Conservation (phyloP, 495 filamentous ascomycete species). For the Corynascus novoguineensis region DNA sequence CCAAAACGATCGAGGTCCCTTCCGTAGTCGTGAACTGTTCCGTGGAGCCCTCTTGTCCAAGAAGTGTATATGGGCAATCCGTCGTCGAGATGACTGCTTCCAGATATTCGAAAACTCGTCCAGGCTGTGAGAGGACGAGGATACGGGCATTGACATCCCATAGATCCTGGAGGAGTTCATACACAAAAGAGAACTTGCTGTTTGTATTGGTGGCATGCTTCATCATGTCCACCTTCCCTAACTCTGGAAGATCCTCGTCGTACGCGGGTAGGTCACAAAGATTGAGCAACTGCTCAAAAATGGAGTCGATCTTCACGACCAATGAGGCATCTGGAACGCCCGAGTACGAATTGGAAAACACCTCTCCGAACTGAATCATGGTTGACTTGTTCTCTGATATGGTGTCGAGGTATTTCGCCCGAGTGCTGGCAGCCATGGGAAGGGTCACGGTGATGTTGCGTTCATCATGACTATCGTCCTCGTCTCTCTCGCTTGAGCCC, state of each 20-base stretch:
- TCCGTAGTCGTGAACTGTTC: neutral
- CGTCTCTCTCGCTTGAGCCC: constrained; percentile 6
- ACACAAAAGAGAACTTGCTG: constrained; percentile 42
- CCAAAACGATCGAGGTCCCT: constrained; percentile 21
- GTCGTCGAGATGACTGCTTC: constrained; percentile 30
- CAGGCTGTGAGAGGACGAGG: constrained; percentile 38
- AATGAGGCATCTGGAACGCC: constrained; percentile 23
- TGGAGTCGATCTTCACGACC: constrained; percentile 31
- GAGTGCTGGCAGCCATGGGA: constrained; percentile 35
- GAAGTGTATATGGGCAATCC: constrained; percentile 21
- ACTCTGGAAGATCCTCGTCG: constrained; percentile 25
- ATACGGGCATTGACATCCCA: constrained; percentile 32
- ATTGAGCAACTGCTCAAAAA: constrained; percentile 36
- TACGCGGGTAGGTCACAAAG: constrained; percentile 42
- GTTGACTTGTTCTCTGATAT: constrained; percentile 32
- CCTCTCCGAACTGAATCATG: constrained; percentile 31
- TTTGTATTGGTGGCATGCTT: constrained; percentile 39
- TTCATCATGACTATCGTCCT: constrained; percentile 5
- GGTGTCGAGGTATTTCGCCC: constrained; percentile 37
- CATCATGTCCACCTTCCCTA: constrained; percentile 28
- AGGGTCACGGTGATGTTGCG: constrained; percentile 39
- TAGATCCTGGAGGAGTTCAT: constrained; percentile 35
- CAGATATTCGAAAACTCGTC: constrained; percentile 35
- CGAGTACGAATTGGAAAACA: constrained; percentile 20
- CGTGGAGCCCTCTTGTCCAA: constrained; percentile 11